Conservation (phyloP, 2,329 filamentous ascomycete species). For the Stachybotrys chlorohalonatus region DNA sequence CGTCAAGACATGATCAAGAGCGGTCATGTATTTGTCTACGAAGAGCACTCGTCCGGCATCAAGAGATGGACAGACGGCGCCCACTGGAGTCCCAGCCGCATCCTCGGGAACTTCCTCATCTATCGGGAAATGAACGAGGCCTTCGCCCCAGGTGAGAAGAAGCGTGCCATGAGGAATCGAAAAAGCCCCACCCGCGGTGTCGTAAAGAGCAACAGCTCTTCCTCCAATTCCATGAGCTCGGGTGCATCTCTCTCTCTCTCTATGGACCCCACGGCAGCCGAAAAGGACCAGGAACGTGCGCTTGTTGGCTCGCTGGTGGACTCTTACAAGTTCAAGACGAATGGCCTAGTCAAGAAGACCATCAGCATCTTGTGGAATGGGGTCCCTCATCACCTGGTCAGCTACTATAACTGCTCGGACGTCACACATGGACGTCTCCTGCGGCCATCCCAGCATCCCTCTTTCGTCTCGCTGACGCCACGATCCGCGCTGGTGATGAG, state of each 20-base stretch:
- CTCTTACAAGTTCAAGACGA: constrained; percentile 77
- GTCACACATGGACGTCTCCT: constrained; percentile 53
- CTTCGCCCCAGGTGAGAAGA: constrained; percentile 77
- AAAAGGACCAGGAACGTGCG: constrained; percentile 25
- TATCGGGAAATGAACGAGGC: constrained; percentile 75
- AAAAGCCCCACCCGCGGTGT: constrained; percentile 30
- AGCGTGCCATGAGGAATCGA: constrained; percentile 66
- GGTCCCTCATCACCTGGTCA: constrained; percentile 76
- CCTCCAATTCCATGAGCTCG: constrained; percentile 10
- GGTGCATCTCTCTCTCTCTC: constrained; percentile 1
- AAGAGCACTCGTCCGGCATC: constrained; percentile 83
- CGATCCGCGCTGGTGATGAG: constrained; percentile 48
- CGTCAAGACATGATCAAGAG: constrained; percentile 68
- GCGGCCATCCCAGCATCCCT: constrained; percentile 43
- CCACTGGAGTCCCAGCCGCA: constrained; percentile 82
- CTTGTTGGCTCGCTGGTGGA: constrained; percentile 80
- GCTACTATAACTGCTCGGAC: constrained; percentile 79
- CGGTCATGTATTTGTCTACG: constrained; percentile 84
- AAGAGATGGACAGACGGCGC: constrained; percentile 92
- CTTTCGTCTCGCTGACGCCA: constrained; percentile 34
- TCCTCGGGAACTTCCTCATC: constrained; percentile 75
- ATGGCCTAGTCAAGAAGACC: constrained; percentile 85
- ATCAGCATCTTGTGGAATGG: constrained; percentile 71
- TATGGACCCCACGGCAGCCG: constrained; percentile 6
- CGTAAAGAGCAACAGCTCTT: constrained; percentile 19